Evolutionary conservation across 129 eudicot species (phyloP).

Genomic region (Glebionis coronaria): DNA sequence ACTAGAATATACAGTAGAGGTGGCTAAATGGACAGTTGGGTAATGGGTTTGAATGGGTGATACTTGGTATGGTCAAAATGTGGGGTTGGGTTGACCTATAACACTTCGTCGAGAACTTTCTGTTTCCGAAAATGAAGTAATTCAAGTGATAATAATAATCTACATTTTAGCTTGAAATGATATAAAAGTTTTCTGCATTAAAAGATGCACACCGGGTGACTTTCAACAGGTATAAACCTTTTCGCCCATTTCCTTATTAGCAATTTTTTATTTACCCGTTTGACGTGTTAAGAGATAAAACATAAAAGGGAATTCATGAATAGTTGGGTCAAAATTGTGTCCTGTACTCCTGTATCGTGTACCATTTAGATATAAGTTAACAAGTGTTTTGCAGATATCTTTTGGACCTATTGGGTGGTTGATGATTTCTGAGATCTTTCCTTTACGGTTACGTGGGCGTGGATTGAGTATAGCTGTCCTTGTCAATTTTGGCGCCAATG

Average conservation of each 20-base stretch:
- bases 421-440: conserved; percentile 95
- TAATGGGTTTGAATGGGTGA: no score
- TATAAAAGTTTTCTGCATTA: no score
- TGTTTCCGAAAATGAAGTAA: no score
- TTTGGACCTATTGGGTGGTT: conserved; percentile 99
- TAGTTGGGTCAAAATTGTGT: no score
- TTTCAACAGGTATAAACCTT: neutral
- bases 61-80: no score
- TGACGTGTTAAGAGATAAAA: neutral
- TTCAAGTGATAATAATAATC: no score
- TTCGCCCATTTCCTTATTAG: neutral
- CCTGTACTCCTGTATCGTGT: neutral
- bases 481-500: conserved; percentile 86
- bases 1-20: no score
- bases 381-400: conserved; percentile 61
- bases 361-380: neutral
- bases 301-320: neutral
- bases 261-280: neutral
- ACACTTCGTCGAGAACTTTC: no score
- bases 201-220: no score
- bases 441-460: conserved; percentile 87
- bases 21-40: no score
- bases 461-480: conserved; percentile 92
- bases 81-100: no score
- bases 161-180: no score